Percentiles rank a stretch among this genome's conserved stretches.
Evolutionary conservation across 2,329 filamentous ascomycete species (phyloP).

Genomic region (Cercospora beticola): DNA sequence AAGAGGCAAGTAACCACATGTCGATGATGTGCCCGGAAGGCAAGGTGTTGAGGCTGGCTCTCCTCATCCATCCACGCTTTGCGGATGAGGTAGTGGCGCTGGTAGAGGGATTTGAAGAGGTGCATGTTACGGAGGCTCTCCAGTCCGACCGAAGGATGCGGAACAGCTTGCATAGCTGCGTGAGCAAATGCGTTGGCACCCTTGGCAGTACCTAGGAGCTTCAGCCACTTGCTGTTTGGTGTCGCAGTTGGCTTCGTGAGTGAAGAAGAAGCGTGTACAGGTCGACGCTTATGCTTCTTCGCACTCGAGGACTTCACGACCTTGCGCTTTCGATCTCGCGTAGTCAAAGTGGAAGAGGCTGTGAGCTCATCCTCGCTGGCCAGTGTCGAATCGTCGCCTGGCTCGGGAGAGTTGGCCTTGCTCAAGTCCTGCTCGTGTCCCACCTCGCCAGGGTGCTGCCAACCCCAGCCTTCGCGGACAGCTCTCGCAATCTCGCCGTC

Average conservation of each 20-base stretch:
- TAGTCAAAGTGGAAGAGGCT: conserved; percentile 30
- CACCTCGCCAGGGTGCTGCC: conserved; percentile 74
- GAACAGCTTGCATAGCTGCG: conserved; percentile 77
- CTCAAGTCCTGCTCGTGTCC: conserved; percentile 82
- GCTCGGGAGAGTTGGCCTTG: conserved; percentile 42
- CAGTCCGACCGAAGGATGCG: conserved; percentile 77
- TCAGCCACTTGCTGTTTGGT: conserved; percentile 43
- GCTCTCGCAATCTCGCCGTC: conserved; percentile 81
- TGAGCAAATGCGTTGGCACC: conserved; percentile 84
- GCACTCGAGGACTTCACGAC: conserved; percentile 28
- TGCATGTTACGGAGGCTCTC: conserved; percentile 79
- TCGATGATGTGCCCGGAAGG: conserved; percentile 91
- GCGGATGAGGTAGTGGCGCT: conserved; percentile 85
- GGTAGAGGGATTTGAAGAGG: conserved; percentile 94
- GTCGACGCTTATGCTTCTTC: conserved; percentile 55
- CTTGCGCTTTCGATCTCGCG: conserved; percentile 30
- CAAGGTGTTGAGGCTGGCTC: conserved; percentile 83
- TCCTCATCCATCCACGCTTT: conserved; percentile 86
- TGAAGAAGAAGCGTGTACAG: conserved; percentile 28
- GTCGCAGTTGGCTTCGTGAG: conserved; percentile 48
- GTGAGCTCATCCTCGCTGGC: conserved; percentile 37
- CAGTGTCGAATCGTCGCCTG: conserved; percentile 20
- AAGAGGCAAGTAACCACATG: conserved; percentile 98
- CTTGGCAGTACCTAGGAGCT: conserved; percentile 59
- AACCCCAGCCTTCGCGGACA: conserved; percentile 91